phyloP scores from a whole-genome alignment of 805 yeast genomes.

The Debaryomyces castellii region DNA sequence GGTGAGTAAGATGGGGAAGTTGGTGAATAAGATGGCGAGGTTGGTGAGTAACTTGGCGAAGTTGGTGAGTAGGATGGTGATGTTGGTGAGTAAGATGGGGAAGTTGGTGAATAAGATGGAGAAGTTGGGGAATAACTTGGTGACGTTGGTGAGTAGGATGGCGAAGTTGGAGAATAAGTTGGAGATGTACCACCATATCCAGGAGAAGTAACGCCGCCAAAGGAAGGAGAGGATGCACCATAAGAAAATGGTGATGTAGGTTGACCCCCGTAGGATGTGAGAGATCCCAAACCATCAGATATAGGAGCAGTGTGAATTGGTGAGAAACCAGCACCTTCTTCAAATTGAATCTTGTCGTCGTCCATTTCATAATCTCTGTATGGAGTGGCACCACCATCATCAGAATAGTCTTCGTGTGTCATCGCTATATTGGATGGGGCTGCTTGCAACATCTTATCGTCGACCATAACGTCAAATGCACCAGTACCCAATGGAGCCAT shows the following conservation, averaged over 20 bases:
- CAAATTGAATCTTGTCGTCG: constrained; percentile 60
- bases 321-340: constrained; percentile 84
- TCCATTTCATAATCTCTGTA: constrained; percentile 67
- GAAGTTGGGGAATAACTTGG: constrained; percentile 77
- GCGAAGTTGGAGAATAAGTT: constrained; percentile 61
- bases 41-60: constrained; percentile 58
- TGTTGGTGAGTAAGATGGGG: constrained; percentile 66
- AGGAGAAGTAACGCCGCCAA: constrained; percentile 53
- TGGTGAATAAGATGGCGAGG: constrained; percentile 58
- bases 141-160: constrained; percentile 58
- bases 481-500: constrained; percentile 99
- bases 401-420: constrained; percentile 21
- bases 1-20: constrained; percentile 77
- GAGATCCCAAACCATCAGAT: constrained; percentile 77
- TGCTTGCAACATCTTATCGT: constrained; percentile 76
- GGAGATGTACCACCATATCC: constrained; percentile 77
- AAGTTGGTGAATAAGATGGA: constrained; percentile 66
- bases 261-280: constrained; percentile 83
- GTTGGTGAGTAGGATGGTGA: constrained; percentile 74
- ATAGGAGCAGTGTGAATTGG: constrained; percentile 87
- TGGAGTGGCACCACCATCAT: constrained; percentile 85
- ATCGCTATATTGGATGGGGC: constrained; percentile 52
- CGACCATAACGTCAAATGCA: constrained; percentile 91
- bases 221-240: constrained; percentile 48
- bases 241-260: constrained; percentile 50